Evolutionary conservation across 2,329 filamentous ascomycete species (phyloP).

Genomic region (Penicillium sp.): DNA sequence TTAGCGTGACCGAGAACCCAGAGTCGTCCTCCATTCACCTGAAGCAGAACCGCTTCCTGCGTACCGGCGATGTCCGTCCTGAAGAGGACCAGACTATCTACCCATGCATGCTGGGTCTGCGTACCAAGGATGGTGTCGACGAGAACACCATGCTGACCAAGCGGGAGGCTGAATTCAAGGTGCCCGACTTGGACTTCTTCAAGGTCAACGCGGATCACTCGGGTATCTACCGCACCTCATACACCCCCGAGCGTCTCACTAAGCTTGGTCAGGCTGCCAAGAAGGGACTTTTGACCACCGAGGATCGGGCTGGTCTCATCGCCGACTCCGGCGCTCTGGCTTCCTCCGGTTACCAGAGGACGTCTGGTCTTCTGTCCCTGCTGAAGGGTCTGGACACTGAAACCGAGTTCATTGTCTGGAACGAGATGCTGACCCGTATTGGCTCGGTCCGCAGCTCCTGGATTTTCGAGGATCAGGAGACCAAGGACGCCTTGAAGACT

Average conservation of each 20-base stretch:
- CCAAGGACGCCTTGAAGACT: constrained; percentile 67
- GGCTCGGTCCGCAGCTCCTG: constrained; percentile 75
- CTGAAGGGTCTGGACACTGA: constrained; percentile 78
- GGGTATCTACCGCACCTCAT: constrained; percentile 84
- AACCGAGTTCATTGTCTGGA: constrained; percentile 89
- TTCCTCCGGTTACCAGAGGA: constrained; percentile 86
- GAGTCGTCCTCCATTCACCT: constrained; percentile 68
- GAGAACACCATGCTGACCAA: constrained; percentile 65
- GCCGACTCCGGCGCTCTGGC: constrained; percentile 86
- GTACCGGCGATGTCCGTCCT: constrained; percentile 86
- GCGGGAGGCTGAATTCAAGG: constrained; percentile 70
- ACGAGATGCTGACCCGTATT: constrained; percentile 76
- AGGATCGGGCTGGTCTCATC: constrained; percentile 92
- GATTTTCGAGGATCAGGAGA: constrained; percentile 73
- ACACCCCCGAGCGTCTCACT: constrained; percentile 71
- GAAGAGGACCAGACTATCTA: constrained; percentile 86
- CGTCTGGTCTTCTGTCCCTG: constrained; percentile 77
- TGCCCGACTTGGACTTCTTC: constrained; percentile 80
- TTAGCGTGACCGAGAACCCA: constrained; percentile 74
- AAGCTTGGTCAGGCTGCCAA: constrained; percentile 87
- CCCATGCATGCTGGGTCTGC: constrained; percentile 81
- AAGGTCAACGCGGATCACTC: constrained; percentile 96
- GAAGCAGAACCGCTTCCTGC: constrained; percentile 91
- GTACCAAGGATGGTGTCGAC: constrained; percentile 75
- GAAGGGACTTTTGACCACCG: constrained; percentile 70